These are phyloP conservation scores for Fonsecaea nubica DNA, from an alignment of 2,329 filamentous ascomycete genomes.

Conservation along the genomic window DNA sequence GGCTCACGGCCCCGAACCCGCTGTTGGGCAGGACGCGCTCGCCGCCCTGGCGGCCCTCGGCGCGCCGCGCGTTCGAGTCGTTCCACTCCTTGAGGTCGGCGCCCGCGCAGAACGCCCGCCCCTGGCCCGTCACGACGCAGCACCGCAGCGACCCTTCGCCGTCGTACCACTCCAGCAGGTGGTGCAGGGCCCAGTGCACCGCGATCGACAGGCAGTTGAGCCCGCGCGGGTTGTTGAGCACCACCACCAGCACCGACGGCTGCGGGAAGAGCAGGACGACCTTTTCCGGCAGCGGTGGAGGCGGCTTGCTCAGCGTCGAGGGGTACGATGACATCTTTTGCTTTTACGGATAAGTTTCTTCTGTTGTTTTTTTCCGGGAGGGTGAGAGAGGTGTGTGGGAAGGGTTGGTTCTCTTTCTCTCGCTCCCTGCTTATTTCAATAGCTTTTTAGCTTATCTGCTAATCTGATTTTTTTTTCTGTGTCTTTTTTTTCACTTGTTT, in stretches of 20 bases:
- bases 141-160: constrained; percentile 50
- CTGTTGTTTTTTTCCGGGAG: neutral
- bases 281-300: constrained; percentile 44
- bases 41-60: constrained; percentile 18
- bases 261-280: constrained; percentile 50
- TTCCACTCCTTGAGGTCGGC: constrained; percentile 55
- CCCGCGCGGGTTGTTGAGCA: constrained; percentile 51
- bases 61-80: constrained; percentile 30
- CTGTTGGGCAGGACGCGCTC: constrained; percentile 39
- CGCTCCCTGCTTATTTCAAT: no score
- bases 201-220: constrained; percentile 53
- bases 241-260: constrained; percentile 54
- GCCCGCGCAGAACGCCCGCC: constrained; percentile 54
- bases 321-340: constrained; percentile 1
- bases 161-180: constrained; percentile 54
- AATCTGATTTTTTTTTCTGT: no score
- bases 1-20: constrained; percentile 53
- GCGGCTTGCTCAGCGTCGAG: constrained; percentile 42
- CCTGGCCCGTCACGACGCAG: constrained; percentile 51
- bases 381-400: no score
- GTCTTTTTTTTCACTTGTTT: no score
- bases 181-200: constrained; percentile 50
- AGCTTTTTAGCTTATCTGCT: no score
- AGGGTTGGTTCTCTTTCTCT: no score
- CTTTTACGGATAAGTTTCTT: no score